phyloP scores from a whole-genome alignment of 169 alveolate genomes.

The Cystoisospora suis region DNA sequence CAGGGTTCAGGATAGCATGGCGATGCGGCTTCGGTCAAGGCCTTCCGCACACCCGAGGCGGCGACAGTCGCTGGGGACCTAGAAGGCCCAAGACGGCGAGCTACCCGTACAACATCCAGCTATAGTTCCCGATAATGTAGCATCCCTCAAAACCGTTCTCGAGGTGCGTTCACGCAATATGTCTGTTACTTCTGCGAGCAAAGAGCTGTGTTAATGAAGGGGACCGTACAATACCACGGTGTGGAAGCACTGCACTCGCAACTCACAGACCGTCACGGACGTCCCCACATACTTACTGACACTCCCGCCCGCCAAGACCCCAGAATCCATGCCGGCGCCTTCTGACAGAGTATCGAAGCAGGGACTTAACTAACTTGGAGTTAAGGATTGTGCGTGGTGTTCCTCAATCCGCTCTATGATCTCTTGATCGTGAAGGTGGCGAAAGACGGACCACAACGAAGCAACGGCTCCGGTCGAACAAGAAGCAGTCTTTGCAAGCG shows the following conservation, averaged over 20 bases:
- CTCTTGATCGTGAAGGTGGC: constrained; percentile 67
- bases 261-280: background rate
- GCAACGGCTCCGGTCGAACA: constrained; percentile 78
- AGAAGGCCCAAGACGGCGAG: too few relatives aligned
- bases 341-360: background rate
- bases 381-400: constrained; percentile 56
- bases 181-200: background rate
- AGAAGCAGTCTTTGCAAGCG: too few relatives aligned
- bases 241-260: background rate
- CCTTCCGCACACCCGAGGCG: constrained; percentile 35
- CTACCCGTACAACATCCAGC: too few relatives aligned
- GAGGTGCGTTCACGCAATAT: background rate
- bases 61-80: constrained; percentile 10
- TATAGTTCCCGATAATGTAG: too few relatives aligned
- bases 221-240: background rate
- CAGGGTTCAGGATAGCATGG: constrained; percentile 42
- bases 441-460: constrained; percentile 70
- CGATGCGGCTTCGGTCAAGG: constrained; percentile 57
- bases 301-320: background rate
- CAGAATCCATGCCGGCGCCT: background rate
- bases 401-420: constrained; percentile 64
- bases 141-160: background rate
- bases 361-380: constrained; percentile 42
- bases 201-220: constrained; percentile 37
- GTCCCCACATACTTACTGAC: background rate